Percentiles rank a stretch among this genome's conserved stretches.
Evolutionary conservation across 1,139 yeast genomes (phyloP).

Genomic region (Debaryomyces sp.): DNA sequence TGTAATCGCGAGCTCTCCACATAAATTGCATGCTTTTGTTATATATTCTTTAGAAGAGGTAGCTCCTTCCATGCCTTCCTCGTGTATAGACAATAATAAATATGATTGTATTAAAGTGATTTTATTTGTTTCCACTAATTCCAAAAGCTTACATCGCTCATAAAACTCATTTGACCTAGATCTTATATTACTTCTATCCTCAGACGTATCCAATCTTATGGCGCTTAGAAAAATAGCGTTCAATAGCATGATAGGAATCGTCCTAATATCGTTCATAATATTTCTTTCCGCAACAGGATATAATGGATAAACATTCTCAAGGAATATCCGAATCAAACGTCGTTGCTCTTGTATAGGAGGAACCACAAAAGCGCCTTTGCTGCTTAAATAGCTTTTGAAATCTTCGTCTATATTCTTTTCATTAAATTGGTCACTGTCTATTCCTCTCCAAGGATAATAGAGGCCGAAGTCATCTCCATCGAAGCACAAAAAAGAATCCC

Average conservation of each 20-base stretch:
- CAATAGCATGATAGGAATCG: constrained; percentile 22
- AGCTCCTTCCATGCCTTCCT: constrained; percentile 30
- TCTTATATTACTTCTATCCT: constrained; percentile 14
- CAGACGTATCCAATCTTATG: constrained; percentile 19
- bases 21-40: constrained; percentile 25
- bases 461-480: constrained; percentile 30
- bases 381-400: constrained; percentile 18
- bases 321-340: constrained; percentile 19
- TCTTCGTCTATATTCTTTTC: constrained; percentile 22
- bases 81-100: constrained; percentile 27
- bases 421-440: constrained; percentile 13
- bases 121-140: constrained; percentile 26
- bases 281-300: constrained; percentile 27
- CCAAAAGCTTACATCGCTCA: constrained; percentile 25
- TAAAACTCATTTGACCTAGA: constrained; percentile 21
- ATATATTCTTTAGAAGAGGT: constrained; percentile 23
- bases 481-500: constrained; percentile 29
- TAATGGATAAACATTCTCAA: constrained; percentile 26
- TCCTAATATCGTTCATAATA: constrained; percentile 14
- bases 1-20: constrained; percentile 28
- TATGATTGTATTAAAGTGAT: constrained; percentile 28
- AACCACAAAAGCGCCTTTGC: constrained; percentile 23
- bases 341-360: constrained; percentile 23
- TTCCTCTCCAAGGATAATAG: constrained; percentile 31
- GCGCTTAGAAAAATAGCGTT: constrained; percentile 28